Conservation (phyloP, 108 stramenopile genomes). For the Cyclotella baltica region DNA sequence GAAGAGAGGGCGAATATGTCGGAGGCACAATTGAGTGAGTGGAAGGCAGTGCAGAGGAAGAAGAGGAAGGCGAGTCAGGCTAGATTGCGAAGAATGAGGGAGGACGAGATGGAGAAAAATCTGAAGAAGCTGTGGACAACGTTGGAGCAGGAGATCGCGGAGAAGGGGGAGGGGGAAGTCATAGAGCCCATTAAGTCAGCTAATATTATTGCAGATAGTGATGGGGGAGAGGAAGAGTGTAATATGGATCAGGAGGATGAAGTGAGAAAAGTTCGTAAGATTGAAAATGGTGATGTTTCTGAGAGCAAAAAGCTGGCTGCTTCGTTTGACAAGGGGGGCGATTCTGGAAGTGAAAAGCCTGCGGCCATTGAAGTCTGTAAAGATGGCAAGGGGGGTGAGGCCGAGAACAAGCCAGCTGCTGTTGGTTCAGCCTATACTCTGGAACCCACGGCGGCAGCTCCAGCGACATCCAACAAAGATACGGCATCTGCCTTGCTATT, state of each 20-base stretch:
- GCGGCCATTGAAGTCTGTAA: no score
- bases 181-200: not conserved
- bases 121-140: not conserved
- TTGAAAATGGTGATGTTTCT: no score
- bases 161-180: not conserved
- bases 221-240: not conserved
- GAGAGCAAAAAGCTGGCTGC: no score
- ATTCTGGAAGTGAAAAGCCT: no score
- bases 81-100: not conserved
- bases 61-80: not conserved
- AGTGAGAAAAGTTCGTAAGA: no score
- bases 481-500: not conserved
- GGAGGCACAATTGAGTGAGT: not conserved
- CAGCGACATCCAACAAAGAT: not conserved
- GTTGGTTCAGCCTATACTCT: not conserved
- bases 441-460: not conserved
- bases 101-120: not conserved
- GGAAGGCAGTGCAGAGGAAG: not conserved
- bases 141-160: not conserved
- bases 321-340: no score
- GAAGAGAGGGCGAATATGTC: not conserved
- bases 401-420: not conserved
- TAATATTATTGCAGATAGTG: not conserved
- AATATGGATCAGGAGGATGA: not conserved
- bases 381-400: no score